These are phyloP conservation scores for Gynostemma pentaphyllum DNA, from an alignment of 306 rosid species.

Conservation along the genomic window DNA sequence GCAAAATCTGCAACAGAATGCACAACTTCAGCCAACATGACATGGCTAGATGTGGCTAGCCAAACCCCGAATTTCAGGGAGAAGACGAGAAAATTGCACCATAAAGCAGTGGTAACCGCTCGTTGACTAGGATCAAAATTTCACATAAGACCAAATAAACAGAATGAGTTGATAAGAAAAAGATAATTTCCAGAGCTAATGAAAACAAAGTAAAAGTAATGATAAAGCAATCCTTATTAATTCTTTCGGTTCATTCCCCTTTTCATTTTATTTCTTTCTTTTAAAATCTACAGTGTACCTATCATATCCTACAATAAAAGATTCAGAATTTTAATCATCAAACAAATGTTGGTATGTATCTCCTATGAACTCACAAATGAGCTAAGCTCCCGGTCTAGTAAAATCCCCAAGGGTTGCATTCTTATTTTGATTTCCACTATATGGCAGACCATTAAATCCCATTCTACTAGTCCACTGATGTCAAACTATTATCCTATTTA, in stretches of 20 bases:
- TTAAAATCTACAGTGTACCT: neutral
- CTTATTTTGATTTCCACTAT: no score
- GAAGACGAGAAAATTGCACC: constrained; percentile 98
- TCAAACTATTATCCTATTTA: no score
- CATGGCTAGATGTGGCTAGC: constrained; percentile 79
- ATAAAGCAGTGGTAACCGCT: constrained; percentile 87
- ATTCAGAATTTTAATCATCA: no score
- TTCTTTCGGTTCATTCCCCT: neutral
- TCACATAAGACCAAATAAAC: neutral
- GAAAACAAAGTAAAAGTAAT: neutral
- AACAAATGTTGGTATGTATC: no score
- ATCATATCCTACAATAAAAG: neutral
- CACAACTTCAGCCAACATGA: constrained; percentile 83
- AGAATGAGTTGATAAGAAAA: neutral
- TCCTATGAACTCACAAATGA: no score
- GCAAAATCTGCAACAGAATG: constrained; percentile 93
- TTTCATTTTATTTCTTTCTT: neutral
- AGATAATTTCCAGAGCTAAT: neutral
- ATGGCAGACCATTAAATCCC: no score
- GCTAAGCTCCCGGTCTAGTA: no score
- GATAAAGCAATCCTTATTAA: neutral
- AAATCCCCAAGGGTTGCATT: no score
- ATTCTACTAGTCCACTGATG: no score
- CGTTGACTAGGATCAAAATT: constrained; percentile 51
- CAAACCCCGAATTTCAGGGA: constrained; percentile 95